Evolutionary conservation across 2,329 filamentous ascomycete genomes (phyloP), one percentile per base, ranked within the genome.

Genomic region (Penicillium occitanis): DNA sequence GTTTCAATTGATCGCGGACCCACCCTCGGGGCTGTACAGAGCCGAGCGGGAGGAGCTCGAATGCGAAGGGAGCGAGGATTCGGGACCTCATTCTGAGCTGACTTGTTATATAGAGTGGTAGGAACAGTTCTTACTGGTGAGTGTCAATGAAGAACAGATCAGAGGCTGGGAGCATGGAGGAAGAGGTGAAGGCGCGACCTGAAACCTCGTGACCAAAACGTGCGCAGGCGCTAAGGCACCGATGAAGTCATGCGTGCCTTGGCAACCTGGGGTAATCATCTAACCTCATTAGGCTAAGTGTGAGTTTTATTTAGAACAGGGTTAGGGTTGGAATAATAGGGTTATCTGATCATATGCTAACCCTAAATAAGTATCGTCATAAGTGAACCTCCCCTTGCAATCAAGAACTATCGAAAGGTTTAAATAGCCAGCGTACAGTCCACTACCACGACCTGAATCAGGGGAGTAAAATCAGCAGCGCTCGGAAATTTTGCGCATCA

Each of bases 11-110:
- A 19, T 66, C 65, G 17, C 42, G 60, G 60, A 66, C 44, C 65
- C 65, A 66, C 48, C 65, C 65, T 3, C 60, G 65, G 10, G 65
- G 65, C 61, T 55, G 61, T 17, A 66, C 65, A 10, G 61, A 51
- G 48, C 65, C 61, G 22, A 53, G 65, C 53, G 65, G 61, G 53
- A 63, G 65, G 19, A 66, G 65, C n/a, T 66, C 65, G 19, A 66
- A 66, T 17, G 65, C 37, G 44, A 66, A 66, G 11, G 65, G 65
- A n/a, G 30, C 65, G 25, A 66, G 40, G 13, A 44, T 40, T 8
- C 44, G 60, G 4, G 65, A 62, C 17, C 25, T 66, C 65, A 66
- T 66, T 25, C 30, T 48, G 55, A 42, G 13, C 19, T 51, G 48
- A 28, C 14, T 22, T 59, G 35, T 14, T 37, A 42, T 40, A 22